A percentile compares a stretch with the other conserved stretches of the same genome.
Conservation (phyloP, 495 filamentous ascomycete genomes). For the Pyrenula aspistea region DNA sequence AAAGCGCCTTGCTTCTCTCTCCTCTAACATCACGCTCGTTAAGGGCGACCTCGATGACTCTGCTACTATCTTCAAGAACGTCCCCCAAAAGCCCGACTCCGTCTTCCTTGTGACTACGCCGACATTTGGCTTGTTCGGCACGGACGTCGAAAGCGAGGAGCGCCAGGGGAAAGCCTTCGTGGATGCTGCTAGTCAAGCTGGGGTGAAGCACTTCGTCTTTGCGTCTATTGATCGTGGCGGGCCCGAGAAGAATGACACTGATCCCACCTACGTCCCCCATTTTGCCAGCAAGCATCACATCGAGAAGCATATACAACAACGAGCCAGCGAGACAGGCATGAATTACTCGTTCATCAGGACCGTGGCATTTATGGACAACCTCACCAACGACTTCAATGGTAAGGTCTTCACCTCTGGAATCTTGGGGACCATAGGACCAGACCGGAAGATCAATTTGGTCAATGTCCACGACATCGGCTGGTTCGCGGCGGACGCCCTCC, state of each 20-base stretch:
- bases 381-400: slow-evolving; percentile 42
- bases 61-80: slow-evolving; percentile 32
- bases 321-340: slow-evolving; percentile 29
- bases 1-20: slow-evolving; percentile 31
- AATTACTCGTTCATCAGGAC: slow-evolving; percentile 49
- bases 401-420: slow-evolving; percentile 46
- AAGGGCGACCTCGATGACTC: slow-evolving; percentile 44
- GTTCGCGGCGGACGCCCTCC: slow-evolving; percentile 50
- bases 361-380: slow-evolving; percentile 56
- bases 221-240: slow-evolving; percentile 57
- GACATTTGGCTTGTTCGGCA: slow-evolving; percentile 42
- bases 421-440: slow-evolving; percentile 32
- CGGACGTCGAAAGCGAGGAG: slow-evolving; percentile 36
- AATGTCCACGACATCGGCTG: slow-evolving; percentile 49
- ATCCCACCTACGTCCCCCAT: slow-evolving; percentile 48
- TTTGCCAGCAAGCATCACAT: slow-evolving; percentile 54
- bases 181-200: slow-evolving; percentile 40
- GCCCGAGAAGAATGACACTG: slow-evolving; percentile 33
- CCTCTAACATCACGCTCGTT: slow-evolving; percentile 37
- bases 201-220: slow-evolving; percentile 59
- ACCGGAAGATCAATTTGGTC: slow-evolving; percentile 41
- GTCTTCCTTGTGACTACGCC: slow-evolving; percentile 17
- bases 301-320: slow-evolving; percentile 44
- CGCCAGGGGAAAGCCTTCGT: slow-evolving; percentile 49
- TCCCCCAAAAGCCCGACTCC: slow-evolving; percentile 15